A percentile compares a stretch with the other conserved stretches of the same genome.
Evolutionary conservation across 768 basidiomycete genomes (phyloP).

Genomic region (Cystobasidium ongulense): DNA sequence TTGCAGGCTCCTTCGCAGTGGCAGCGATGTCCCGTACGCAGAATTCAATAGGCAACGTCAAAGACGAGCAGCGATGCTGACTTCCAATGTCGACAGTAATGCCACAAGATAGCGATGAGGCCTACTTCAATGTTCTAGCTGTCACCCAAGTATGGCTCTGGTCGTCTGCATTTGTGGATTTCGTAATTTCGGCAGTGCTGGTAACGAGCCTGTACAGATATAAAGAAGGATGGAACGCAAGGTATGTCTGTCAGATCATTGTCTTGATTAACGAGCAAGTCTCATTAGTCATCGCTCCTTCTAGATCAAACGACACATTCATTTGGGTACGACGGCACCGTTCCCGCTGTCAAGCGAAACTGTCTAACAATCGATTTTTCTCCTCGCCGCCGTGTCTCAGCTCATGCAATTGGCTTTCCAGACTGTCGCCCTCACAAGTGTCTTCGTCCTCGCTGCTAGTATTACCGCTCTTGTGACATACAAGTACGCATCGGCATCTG

Average conservation of each 20-base stretch:
- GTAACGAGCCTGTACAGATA: neutral
- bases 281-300: neutral
- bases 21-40: neutral
- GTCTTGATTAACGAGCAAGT: neutral
- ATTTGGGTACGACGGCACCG: neutral
- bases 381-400: neutral
- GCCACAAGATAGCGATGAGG: neutral
- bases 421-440: neutral
- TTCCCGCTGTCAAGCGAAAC: neutral
- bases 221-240: neutral
- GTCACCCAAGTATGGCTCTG: neutral
- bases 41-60: neutral
- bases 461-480: neutral
- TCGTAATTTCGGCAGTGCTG: neutral
- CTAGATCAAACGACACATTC: conserved; percentile 2
- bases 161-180: neutral
- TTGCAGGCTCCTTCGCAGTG: neutral
- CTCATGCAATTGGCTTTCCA: conserved; percentile 14
- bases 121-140: neutral
- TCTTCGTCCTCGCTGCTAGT: neutral
- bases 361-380: neutral
- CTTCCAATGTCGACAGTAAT: neutral
- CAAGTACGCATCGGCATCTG: neutral
- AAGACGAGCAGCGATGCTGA: neutral
- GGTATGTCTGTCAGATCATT: neutral